Base-by-base conservation (phyloP, 140 eudicot genomes). In the Ambrosia hybrid region DNA sequence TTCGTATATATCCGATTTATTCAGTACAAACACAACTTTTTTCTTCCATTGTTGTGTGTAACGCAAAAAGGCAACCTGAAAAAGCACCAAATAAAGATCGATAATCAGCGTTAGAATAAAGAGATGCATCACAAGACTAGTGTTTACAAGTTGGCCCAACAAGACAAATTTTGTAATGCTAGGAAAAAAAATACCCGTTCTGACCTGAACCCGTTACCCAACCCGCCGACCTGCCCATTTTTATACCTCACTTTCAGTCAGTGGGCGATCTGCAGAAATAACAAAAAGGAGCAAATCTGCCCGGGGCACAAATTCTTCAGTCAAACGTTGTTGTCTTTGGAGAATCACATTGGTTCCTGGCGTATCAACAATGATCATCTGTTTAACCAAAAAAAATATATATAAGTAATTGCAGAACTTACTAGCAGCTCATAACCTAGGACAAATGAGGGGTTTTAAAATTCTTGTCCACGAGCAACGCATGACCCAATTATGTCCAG, bases 331-430 rank as follows among this genome's bases (percentile, higher is more conserved):
- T 74, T 92, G 98, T 82, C 98, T 83, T 83, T 92, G 98, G 58
- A 92, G 96, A 84, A 92, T 92, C 79, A 92, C 98, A 87, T 92
- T 92, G 57, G 98, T 92, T 70, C 98, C 98, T 61, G 98, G 98
- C 5, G 98, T 92, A 68, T 92, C 98, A 71, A 89, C 96, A 57
- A 92, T 85, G 62, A 83, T 91, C 96, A 92, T 92, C 98, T 92
- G 95, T 11, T 73, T 53, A 52, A 72, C 56, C 56, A 6, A 45
- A 37, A 72, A 43, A 53, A 3, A 49, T 74, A 39, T 48, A 36
- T 15, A 11, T 58, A 43, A 66, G 6, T 8, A 43, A 9, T 7
- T 36, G 17, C 16, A 38, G 15, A 10, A 48, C 55, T 13, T 33
- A 30, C 33, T 34, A 34, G 46, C 11, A 12, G 65, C 65, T 58